phyloP scores from a whole-genome alignment of 2,329 filamentous ascomycete species.

The Pochonia chlamydosporia region DNA sequence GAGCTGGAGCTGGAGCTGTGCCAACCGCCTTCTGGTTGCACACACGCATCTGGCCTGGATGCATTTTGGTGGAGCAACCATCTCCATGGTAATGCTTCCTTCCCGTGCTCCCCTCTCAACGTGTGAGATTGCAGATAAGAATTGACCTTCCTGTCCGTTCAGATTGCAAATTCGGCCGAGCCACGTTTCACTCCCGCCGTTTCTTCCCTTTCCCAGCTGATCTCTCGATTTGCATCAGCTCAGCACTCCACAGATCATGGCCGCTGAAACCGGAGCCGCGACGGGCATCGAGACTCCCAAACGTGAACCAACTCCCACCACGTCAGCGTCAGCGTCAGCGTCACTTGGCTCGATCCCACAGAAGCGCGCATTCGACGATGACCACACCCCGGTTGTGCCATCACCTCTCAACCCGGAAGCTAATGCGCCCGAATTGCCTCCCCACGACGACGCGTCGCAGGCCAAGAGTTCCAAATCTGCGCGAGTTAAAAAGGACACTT shows the following conservation, averaged over 20 bases:
- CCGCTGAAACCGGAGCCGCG: constrained; percentile 20
- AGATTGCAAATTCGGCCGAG: not conserved
- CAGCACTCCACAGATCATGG: constrained; percentile 1
- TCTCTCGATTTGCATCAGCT: not conserved
- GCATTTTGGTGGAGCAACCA: not conserved
- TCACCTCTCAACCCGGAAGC: constrained; percentile 69
- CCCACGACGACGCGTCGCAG: constrained; percentile 39
- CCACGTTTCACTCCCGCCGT: not conserved
- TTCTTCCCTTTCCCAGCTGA: not conserved
- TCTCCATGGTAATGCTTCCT: no score
- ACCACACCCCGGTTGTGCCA: constrained; percentile 63
- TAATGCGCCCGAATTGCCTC: constrained; percentile 32
- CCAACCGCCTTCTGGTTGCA: not conserved
- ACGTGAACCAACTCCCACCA: constrained; percentile 33
- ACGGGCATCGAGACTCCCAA: constrained; percentile 32
- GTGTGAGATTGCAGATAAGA: no score
- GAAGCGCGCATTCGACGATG: constrained; percentile 63
- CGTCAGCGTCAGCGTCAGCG: no score
- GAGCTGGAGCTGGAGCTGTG: not conserved
- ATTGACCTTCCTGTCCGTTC: not conserved
- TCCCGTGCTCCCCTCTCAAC: no score
- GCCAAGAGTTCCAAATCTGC: constrained; percentile 30
- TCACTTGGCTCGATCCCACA: constrained; percentile 49
- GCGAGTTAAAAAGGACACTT: constrained; percentile 58
- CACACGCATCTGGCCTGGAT: not conserved